Evolutionary conservation across 2,329 filamentous ascomycete genomes (phyloP), one percentile per base, ranked within the genome.

Genomic region (Ramularia endophylla): DNA sequence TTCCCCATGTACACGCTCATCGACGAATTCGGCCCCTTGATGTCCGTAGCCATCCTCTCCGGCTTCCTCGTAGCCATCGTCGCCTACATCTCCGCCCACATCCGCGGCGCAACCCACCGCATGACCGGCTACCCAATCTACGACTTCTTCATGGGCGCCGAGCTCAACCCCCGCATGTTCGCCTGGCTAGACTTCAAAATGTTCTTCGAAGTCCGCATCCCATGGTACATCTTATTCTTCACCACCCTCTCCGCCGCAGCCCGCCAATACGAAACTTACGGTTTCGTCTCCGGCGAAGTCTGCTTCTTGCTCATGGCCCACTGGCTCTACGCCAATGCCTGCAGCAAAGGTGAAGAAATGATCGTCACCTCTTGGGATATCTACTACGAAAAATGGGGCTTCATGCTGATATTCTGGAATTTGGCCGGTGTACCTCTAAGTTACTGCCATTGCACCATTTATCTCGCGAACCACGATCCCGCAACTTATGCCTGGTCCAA

Each of bases 401-500:
- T 95, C 72, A 95, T 95, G 88, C 78, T 95, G 53, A 94, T 94
- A 65, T 95, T 95, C 78, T 95, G 88, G 88, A 95, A 95, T 67
- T 73, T 95, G 62, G 87, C 88, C 34, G 88, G 88, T 53, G 88
- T 95, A 18, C 88, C 88, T 11, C 74, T 95, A 38, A 88, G 81
- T 40, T 95, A 95, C 75, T 94, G 87, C 71, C 88, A 95, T 72
- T 92, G 85, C 75, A 90, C 85, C 36, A 80, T 95, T 56, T 95
- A 85, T 68, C 75, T 95, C 37, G 87, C 87, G 52, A 89, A 85
- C 65, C 87, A 94, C 64, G 69, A 84, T 57, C 85, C 89, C 0
- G 74, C 78, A 27, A 78, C 79, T 43, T 95, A 94, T 66, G 74
- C 73, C 39, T 89, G 84, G 82, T 85, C 87, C 58, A 78, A 75